phyloP scores from a whole-genome alignment of 2,329 filamentous ascomycete species.

The Aspergillus hiratsukae region DNA sequence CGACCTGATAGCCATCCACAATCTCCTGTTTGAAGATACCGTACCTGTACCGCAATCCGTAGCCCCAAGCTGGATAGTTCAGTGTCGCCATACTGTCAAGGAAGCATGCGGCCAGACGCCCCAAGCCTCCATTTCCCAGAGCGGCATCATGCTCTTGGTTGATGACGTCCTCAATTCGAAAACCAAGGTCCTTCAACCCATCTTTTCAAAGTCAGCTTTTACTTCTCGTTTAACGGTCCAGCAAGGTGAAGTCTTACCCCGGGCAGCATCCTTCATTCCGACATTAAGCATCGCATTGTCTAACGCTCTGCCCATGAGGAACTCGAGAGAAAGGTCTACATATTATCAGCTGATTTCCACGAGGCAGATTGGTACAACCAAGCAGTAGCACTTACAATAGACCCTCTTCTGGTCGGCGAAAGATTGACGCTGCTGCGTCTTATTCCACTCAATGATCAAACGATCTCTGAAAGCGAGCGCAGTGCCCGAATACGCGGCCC shows the following conservation, averaged over 20 bases:
- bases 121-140: conserved; percentile 91
- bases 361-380: background rate
- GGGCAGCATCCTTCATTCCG: conserved; percentile 77
- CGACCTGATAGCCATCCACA: conserved; percentile 94
- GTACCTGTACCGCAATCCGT: conserved; percentile 91
- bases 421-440: conserved; percentile 93
- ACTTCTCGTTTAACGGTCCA: conserved; percentile 8
- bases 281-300: conserved; percentile 99
- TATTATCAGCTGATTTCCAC: background rate
- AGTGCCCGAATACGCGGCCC: conserved; percentile 84
- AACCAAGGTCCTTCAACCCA: conserved; percentile 82
- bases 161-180: conserved; percentile 95
- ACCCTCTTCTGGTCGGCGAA: conserved; percentile 86
- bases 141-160: conserved; percentile 93
- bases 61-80: conserved; percentile 96
- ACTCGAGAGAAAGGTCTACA: conserved; percentile 84
- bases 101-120: conserved; percentile 92
- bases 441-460: conserved; percentile 94
- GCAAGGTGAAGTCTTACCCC: conserved; percentile 52
- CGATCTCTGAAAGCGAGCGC: conserved; percentile 90
- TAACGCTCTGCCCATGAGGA: conserved; percentile 91
- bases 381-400: conserved; percentile 59
- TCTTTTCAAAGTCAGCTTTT: conserved; percentile 47
- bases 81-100: conserved; percentile 91
- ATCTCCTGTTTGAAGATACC: conserved; percentile 99